Conservation (phyloP, 495 filamentous ascomycete species). For the Elaphomyces granulatus region DNA sequence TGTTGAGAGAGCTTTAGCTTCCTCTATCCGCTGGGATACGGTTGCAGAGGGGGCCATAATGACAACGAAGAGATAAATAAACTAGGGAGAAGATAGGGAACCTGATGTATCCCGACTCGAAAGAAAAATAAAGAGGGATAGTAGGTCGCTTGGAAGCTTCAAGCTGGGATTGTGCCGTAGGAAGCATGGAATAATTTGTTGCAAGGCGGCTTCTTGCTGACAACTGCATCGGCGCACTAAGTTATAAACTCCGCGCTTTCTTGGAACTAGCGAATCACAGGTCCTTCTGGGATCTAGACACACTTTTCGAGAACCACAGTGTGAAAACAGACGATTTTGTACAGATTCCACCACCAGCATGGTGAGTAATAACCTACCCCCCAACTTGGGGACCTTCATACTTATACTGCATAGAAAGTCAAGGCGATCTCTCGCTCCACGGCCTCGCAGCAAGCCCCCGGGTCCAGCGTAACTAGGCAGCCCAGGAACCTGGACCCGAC, state of each 20-base stretch:
- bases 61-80: conserved; percentile 3
- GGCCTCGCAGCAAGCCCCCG: conserved; percentile 63
- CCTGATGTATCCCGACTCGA: neutral
- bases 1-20: conserved; percentile 74
- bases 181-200: too few relatives aligned
- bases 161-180: too few relatives aligned
- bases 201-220: too few relatives aligned
- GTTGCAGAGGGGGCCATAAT: conserved; percentile 38
- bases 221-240: too few relatives aligned
- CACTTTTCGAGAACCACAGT: too few relatives aligned
- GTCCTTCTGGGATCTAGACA: too few relatives aligned
- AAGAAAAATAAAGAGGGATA: too few relatives aligned
- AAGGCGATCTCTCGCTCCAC: conserved; percentile 76
- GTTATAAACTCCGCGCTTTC: too few relatives aligned
- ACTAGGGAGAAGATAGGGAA: neutral
- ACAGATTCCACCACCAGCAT: conserved; percentile 1
- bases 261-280: too few relatives aligned
- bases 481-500: conserved; percentile 85
- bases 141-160: conserved; percentile 1
- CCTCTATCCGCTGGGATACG: conserved; percentile 50
- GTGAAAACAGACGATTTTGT: too few relatives aligned
- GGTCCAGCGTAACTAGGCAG: conserved; percentile 54
- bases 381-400: neutral
- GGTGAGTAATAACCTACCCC: neutral
- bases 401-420: conserved; percentile 49